Base-by-base conservation (phyloP, 305 asterid genomes). In the Rubia balearica region DNA sequence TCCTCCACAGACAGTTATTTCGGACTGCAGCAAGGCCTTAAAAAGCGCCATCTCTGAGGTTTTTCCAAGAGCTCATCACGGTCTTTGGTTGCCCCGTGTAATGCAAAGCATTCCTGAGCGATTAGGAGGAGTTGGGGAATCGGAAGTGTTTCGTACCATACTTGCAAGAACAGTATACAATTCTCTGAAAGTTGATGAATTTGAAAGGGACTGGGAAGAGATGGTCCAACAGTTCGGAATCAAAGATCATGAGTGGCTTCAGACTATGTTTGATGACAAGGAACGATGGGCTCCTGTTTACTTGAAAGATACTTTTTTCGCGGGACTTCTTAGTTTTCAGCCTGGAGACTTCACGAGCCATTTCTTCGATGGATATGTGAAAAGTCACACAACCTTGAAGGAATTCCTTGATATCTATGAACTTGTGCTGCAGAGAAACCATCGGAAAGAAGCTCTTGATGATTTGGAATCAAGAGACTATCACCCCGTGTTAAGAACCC, bases 241-340 rank as follows among this genome's bases (percentile, higher is more conserved):
- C 38, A 71, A 72, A 69, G 85, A 83, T 69, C 75, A 81, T 19
- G 88, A 85, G 67, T 89, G 88, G 88, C 85, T 91, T 71, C 83
- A 71, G 74, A 76, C 75, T 61, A 70, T 88, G 82, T 88, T 84
- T 21, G 92, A 86, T 48, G 96, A 91, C 49, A 91, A 91, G 13
- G 96, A 89, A 78, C 77, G 82, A 77, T 91, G 98, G 98, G 96
- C 85, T 62, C 96, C 96, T 0, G 90, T 78, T 70, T 91, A 83
- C 81, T 64, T 78, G 72, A 91, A 88, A 84, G 90, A 87, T 74
- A 83, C 88, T 1, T 56, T 77, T 75, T 82, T 89, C 36, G 82
- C 87, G 6, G 92, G 96, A 71, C 69, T 84, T 49, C 80, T 64
- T 55, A 75, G 81, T 69, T 84, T 49, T 40, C 84, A 78, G 53